Evolutionary conservation across 768 basidiomycete species (phyloP).

Genomic region (Suillus spraguei): DNA sequence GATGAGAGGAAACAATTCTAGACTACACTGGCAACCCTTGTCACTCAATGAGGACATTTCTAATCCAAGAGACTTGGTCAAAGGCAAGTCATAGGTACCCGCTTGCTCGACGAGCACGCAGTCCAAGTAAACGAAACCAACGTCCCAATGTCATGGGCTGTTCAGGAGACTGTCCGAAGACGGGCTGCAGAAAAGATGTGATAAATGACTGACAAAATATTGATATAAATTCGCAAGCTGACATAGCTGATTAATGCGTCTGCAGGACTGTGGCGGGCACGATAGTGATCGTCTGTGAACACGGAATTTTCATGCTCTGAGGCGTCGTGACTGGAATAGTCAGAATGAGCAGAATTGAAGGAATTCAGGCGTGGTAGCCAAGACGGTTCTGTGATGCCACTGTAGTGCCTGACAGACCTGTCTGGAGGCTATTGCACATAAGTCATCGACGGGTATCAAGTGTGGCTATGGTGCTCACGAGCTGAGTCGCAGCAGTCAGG

Average conservation of each 20-base stretch:
- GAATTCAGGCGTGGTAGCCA: slow-evolving; percentile 8
- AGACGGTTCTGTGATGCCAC: slow-evolving; percentile 1
- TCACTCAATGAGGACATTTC: slow-evolving; percentile 2
- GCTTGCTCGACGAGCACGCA: not conserved
- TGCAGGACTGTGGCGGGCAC: not conserved
- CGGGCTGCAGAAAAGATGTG: not conserved
- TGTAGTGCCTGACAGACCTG: slow-evolving; percentile 2
- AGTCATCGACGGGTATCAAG: not conserved
- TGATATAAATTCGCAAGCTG: not conserved
- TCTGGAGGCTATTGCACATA: slow-evolving; percentile 6
- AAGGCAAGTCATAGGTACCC: not conserved
- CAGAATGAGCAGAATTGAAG: not conserved
- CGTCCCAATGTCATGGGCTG: slow-evolving; percentile 7
- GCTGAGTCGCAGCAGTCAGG: slow-evolving; percentile 10
- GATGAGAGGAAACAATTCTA: not conserved
- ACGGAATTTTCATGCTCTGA: not conserved
- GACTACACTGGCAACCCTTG: not conserved
- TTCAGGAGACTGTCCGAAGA: not conserved
- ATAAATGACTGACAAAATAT: not conserved
- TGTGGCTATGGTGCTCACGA: slow-evolving; percentile 7
- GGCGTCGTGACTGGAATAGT: not conserved
- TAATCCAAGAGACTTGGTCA: not conserved
- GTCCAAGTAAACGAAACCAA: slow-evolving; percentile 4
- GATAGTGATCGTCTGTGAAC: not conserved
- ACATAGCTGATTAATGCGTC: not conserved